Percentiles rank a stretch among this genome's conserved stretches.
phyloP scores from a whole-genome alignment of 805 yeast species.

The Zygosaccharomyces kombuchaensis region DNA sequence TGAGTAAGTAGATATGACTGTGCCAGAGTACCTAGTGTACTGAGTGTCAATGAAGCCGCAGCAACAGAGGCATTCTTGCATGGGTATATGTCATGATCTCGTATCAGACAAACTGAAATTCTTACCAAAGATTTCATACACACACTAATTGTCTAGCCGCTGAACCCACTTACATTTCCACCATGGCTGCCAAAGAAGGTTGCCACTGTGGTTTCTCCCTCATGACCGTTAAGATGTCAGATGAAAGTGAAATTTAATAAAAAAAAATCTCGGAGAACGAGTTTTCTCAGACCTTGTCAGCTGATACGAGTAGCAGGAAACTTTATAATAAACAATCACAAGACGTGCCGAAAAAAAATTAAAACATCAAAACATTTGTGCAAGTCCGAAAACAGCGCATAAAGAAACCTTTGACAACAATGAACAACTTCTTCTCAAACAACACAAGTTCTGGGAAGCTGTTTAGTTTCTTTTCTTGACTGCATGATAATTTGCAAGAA shows the following conservation, averaged over 20 bases:
- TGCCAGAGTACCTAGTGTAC: neutral
- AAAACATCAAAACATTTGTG: neutral
- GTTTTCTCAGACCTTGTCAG: neutral
- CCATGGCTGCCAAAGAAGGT: neutral
- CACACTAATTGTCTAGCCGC: neutral
- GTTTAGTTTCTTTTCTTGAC: neutral
- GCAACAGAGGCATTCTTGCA: neutral
- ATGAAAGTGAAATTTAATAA: neutral
- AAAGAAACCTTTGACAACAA: neutral
- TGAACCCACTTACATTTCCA: neutral
- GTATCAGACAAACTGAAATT: neutral
- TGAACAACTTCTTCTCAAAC: neutral
- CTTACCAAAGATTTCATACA: neutral
- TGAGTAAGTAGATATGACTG: neutral
- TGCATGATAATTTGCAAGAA: neutral
- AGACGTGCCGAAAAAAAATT: neutral
- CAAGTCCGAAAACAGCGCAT: neutral
- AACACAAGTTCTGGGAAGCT: neutral
- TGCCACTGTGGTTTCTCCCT: neutral
- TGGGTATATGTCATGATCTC: neutral
- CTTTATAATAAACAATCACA: neutral
- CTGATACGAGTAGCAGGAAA: neutral
- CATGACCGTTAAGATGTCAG: neutral
- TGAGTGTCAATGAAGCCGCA: neutral
- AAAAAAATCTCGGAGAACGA: neutral